Conservation (phyloP, 2,329 filamentous ascomycete species). For the Pseudogymnoascus sp. region DNA sequence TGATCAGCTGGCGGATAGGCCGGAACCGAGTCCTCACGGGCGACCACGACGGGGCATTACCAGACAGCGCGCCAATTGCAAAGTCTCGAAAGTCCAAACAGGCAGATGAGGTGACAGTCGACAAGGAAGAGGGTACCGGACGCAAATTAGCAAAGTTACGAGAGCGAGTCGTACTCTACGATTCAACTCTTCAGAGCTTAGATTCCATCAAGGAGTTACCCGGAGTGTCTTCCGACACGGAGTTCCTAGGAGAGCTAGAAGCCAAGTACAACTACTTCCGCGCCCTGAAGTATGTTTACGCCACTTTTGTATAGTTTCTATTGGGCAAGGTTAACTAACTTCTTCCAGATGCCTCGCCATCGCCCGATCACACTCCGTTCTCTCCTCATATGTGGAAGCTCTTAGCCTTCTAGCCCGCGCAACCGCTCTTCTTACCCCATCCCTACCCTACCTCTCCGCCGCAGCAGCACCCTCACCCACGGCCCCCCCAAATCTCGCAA, state of each 20-base stretch:
- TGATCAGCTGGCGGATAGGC: constrained; percentile 91
- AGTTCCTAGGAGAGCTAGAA: constrained; percentile 68
- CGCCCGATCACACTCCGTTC: constrained; percentile 71
- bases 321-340: constrained; percentile 10
- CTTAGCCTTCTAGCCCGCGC: constrained; percentile 77
- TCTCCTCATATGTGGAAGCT: constrained; percentile 64
- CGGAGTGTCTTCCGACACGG: constrained; percentile 76
- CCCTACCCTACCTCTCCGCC: constrained; percentile 38
- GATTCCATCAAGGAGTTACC: constrained; percentile 83
- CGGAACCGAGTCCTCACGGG: constrained; percentile 85
- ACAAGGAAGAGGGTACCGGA: constrained; percentile 58
- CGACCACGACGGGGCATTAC: constrained; percentile 63
- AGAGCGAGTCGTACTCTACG: constrained; percentile 82
- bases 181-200: constrained; percentile 82
- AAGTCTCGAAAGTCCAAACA: constrained; percentile 44
- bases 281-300: constrained; percentile 62
- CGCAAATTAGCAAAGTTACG: constrained; percentile 71
- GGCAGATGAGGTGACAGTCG: constrained; percentile 37
- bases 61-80: constrained; percentile 38
- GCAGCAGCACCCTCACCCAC: constrained; percentile 29
- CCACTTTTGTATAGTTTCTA: not conserved
- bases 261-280: constrained; percentile 76
- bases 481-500: constrained; percentile 56
- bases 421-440: constrained; percentile 48
- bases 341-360: constrained; percentile 65